Base-by-base conservation (phyloP, 495 filamentous ascomycete genomes). In the Neurospora sp. region DNA sequence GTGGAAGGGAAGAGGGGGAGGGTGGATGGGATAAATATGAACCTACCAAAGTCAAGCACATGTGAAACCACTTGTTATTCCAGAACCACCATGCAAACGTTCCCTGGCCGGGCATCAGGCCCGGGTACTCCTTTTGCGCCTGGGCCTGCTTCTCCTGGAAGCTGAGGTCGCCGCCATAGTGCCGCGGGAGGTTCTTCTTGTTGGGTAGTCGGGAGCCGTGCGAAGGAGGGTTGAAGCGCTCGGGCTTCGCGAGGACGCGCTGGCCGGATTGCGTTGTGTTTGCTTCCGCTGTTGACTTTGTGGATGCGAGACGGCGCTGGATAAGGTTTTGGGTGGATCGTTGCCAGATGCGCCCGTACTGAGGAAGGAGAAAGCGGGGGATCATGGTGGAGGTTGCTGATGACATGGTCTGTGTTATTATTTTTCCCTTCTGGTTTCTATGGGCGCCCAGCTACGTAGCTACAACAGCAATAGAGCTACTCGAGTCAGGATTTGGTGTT, bases 201-300 rank as follows among this genome's bases (percentile, higher is more conserved):
- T 81, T 79, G 80, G 85, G 81, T 76, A 90, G 85, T 2, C 90
- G 87, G 37, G 90, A 81, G 38, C 89, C 89, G 81, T 97, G 94
- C 0, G 94, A 97, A 0, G 94, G 94, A 0, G 94, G 94, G 70
- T 90, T 91, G 84, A 96, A 97, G 74, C 90, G 90, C 75, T 91
- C 88, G 4, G 94, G 94, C 80, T 96, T 91, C 72, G 88, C 90
- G 74, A 97, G 91, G 2, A 92, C 85, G 70, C 86, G 83, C 23
- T 86, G 76, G 23, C 71, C 72, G 70, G 23, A 31, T 37, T 71
- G 18, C 16, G 35, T 39, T 46, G 16, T 62, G 12, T 62, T 75
- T 10, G 75, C 74, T 75, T 39, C 39, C 41, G 42, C n/a, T 71
- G 72, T 35, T 71, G 39, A 31, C 46, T 60, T 71, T 8, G 41